Percentiles rank a stretch among this genome's conserved stretches.
Evolutionary conservation across 2,329 filamentous ascomycete species (phyloP).

Genomic region (Phoma herbarum): DNA sequence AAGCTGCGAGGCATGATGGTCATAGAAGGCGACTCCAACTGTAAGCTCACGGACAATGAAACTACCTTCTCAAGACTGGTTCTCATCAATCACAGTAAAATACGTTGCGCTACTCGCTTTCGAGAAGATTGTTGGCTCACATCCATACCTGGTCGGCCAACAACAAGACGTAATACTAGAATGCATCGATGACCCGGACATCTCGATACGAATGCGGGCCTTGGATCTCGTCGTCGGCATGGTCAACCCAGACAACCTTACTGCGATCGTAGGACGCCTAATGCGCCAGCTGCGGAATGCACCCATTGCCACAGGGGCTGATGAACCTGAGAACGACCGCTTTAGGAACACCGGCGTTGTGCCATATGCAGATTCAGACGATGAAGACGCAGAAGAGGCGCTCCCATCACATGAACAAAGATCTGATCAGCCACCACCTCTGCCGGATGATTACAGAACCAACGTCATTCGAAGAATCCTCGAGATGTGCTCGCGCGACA

Average conservation of each 20-base stretch:
- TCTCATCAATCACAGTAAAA: conserved; percentile 71
- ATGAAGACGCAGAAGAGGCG: conserved; percentile 64
- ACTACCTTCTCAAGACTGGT: conserved; percentile 1
- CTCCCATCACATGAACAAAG: conserved; percentile 62
- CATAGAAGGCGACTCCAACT: conserved; percentile 90
- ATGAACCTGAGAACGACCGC: conserved; percentile 59
- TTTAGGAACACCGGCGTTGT: conserved; percentile 54
- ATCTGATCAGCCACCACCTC: conserved; percentile 62
- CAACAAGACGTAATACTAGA: conserved; percentile 97
- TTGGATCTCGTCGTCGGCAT: conserved; percentile 92
- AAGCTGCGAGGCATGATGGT: conserved; percentile 95
- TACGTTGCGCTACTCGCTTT: conserved; percentile 96
- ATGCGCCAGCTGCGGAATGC: conserved; percentile 82
- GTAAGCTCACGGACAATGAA: conserved; percentile 61
- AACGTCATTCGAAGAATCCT: conserved; percentile 85
- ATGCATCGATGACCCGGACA: conserved; percentile 94
- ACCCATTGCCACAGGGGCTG: conserved; percentile 62
- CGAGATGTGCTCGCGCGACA: conserved; percentile 88
- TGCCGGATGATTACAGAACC: conserved; percentile 86
- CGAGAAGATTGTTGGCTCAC: conserved; percentile 90
- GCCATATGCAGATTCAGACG: conserved; percentile 64
- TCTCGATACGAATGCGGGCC: conserved; percentile 93
- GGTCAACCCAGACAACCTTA: conserved; percentile 87
- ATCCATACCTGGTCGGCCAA: conserved; percentile 85
- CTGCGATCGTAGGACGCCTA: conserved; percentile 83